Evolutionary conservation across 306 rosid species (phyloP).

Genomic region (Quercus parvula): DNA sequence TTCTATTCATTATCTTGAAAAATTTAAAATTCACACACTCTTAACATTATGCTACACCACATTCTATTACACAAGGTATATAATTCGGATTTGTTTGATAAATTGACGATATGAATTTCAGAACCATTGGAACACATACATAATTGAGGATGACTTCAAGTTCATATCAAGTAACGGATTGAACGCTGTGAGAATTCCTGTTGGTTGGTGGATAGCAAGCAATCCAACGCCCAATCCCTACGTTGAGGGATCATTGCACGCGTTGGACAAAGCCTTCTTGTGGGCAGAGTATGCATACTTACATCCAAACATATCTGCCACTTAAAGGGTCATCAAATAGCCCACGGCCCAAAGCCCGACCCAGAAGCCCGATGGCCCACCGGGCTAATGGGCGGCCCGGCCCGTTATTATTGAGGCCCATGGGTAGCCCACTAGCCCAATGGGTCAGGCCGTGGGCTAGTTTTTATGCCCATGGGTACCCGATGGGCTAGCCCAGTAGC

Average conservation of each 20-base stretch:
- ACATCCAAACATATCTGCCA: not conserved
- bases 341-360: too few relatives aligned
- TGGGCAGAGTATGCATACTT: conserved; percentile 62
- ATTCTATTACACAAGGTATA: not conserved
- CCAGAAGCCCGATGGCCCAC: too few relatives aligned
- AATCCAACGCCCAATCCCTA: conserved; percentile 66
- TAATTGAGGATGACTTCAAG: conserved; percentile 40
- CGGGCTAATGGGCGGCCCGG: too few relatives aligned
- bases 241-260: conserved; percentile 66
- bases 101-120: not conserved
- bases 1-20: too few relatives aligned
- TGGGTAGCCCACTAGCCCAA: too few relatives aligned
- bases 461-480: too few relatives aligned
- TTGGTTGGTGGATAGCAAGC: conserved; percentile 91
- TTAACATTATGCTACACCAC: too few relatives aligned
- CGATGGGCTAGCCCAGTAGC: too few relatives aligned
- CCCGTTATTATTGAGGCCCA: too few relatives aligned
- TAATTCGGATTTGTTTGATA: not conserved
- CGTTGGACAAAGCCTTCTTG: conserved; percentile 64
- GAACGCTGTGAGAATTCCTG: conserved; percentile 73
- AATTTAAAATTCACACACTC: too few relatives aligned
- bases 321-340: too few relatives aligned
- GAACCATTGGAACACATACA: conserved; percentile 1
- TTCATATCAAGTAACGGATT: conserved; percentile 52
- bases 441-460: too few relatives aligned